Conservation (phyloP, 805 yeast species). For the Myxozyma mucilagina region DNA sequence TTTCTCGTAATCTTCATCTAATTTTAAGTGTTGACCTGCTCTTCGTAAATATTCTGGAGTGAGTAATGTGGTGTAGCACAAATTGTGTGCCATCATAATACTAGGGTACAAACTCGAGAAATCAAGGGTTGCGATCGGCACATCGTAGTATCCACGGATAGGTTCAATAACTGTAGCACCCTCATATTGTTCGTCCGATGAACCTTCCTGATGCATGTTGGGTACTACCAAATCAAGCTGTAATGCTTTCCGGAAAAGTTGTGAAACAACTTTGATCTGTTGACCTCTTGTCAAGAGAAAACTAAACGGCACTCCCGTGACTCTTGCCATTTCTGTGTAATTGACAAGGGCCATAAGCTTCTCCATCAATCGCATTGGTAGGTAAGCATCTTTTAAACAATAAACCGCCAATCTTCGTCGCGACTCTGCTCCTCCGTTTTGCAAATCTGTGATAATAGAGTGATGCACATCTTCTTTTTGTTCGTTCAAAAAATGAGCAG, state of each 20-base stretch:
- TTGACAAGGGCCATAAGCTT: constrained; percentile 95
- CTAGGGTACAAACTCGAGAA: constrained; percentile 97
- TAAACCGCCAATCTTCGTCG: constrained; percentile 94
- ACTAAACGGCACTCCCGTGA: constrained; percentile 96
- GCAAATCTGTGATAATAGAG: constrained; percentile 91
- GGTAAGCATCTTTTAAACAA: constrained; percentile 92
- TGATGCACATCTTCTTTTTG: constrained; percentile 99
- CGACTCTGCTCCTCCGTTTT: constrained; percentile 88
- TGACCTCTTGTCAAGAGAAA: constrained; percentile 89
- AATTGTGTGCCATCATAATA: constrained; percentile 98
- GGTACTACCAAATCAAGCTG: constrained; percentile 87
- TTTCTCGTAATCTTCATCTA: constrained; percentile 74
- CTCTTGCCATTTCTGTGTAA: constrained; percentile 99
- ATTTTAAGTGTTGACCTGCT: constrained; percentile 51
- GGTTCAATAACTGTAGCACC: constrained; percentile 99
- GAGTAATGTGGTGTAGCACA: constrained; percentile 89
- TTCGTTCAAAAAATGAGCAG: constrained; percentile 89
- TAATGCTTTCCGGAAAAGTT: constrained; percentile 87
- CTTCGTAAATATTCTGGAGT: constrained; percentile 54
- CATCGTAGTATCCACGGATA: constrained; percentile 89
- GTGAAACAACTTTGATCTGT: constrained; percentile 96
- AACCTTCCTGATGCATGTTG: constrained; percentile 76
- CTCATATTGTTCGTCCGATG: constrained; percentile 87
- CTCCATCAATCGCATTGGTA: constrained; percentile 84
- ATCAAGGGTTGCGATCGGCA: constrained; percentile 96